These are phyloP conservation scores for Sodiomyces alkalinus DNA, from an alignment of 2,329 filamentous ascomycete genomes.

Conservation along the genomic window DNA sequence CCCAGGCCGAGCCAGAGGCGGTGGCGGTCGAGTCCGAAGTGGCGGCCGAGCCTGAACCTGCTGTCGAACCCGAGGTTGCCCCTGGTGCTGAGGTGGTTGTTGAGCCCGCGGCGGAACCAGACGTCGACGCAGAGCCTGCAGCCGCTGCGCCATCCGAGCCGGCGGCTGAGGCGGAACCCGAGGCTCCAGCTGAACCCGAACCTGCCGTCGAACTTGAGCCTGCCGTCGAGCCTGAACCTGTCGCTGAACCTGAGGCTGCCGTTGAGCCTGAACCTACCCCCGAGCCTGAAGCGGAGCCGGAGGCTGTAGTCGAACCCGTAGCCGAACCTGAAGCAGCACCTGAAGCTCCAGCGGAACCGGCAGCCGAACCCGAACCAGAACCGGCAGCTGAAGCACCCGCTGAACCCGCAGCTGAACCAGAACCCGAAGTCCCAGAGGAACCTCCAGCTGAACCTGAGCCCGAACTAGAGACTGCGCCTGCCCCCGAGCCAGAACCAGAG, in stretches of 20 bases:
- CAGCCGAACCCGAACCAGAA: background rate
- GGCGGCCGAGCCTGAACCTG: conserved; percentile 1
- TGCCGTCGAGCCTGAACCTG: too few relatives aligned
- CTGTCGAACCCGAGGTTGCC: background rate
- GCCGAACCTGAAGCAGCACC: conserved; percentile 1
- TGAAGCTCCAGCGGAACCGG: conserved; percentile 1
- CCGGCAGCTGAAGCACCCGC: background rate
- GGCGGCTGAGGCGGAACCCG: too few relatives aligned
- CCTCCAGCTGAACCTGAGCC: too few relatives aligned
- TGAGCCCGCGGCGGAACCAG: background rate
- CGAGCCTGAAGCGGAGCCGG: conserved; percentile 1
- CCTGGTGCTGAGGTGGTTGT: background rate
- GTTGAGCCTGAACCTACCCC: conserved; percentile 1
- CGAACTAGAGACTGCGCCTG: too few relatives aligned
- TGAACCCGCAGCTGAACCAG: background rate
- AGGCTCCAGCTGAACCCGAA: too few relatives aligned
- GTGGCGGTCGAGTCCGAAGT: background rate
- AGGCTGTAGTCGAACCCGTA: conserved; percentile 1
- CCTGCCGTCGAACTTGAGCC: too few relatives aligned
- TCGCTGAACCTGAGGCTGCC: background rate
- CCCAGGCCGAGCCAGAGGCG: too few relatives aligned
- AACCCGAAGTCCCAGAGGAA: background rate
- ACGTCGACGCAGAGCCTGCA: too few relatives aligned
- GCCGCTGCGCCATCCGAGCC: too few relatives aligned
- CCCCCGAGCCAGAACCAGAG: too few relatives aligned